A percentile compares a stretch with the other conserved stretches of the same genome.
Conservation (phyloP, 768 basidiomycete genomes). For the Clathrus columnatus region DNA sequence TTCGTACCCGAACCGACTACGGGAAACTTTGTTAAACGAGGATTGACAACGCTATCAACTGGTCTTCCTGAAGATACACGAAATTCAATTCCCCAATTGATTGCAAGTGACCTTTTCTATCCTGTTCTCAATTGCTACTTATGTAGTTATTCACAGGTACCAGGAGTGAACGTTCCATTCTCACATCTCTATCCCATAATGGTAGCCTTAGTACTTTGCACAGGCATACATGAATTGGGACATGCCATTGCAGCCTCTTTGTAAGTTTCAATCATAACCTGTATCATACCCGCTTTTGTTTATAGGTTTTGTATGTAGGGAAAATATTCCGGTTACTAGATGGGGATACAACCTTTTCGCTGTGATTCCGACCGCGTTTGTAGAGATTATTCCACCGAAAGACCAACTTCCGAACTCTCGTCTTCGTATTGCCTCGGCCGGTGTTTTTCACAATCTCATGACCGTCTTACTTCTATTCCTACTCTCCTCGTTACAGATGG, state of each 20-base stretch:
- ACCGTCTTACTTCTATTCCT: conserved; percentile 31
- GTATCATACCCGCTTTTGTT: not conserved
- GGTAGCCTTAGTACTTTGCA: conserved; percentile 49
- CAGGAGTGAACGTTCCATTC: conserved; percentile 75
- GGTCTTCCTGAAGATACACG: not conserved
- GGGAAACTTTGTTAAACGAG: not conserved
- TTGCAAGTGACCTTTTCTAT: not conserved
- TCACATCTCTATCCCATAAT: conserved; percentile 60
- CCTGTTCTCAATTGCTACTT: not conserved
- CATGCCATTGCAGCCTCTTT: conserved; percentile 70
- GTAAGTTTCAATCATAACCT: conserved; percentile 35
- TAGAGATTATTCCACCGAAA: conserved; percentile 41
- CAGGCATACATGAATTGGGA: conserved; percentile 72
- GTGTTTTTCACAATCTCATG: conserved; percentile 70
- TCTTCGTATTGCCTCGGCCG: conserved; percentile 60
- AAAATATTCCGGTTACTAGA: conserved; percentile 51
- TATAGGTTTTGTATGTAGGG: conserved; percentile 32
- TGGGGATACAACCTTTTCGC: conserved; percentile 54
- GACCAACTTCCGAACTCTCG: conserved; percentile 26
- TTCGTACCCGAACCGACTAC: not conserved
- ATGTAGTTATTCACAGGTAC: conserved; percentile 45
- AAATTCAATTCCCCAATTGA: not conserved
- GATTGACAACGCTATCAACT: not conserved
- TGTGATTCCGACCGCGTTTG: conserved; percentile 67
- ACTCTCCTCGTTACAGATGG: conserved; percentile 17